phyloP scores from a whole-genome alignment of 2,329 filamentous ascomycete genomes.

The Fonsecaea pugnacius region DNA sequence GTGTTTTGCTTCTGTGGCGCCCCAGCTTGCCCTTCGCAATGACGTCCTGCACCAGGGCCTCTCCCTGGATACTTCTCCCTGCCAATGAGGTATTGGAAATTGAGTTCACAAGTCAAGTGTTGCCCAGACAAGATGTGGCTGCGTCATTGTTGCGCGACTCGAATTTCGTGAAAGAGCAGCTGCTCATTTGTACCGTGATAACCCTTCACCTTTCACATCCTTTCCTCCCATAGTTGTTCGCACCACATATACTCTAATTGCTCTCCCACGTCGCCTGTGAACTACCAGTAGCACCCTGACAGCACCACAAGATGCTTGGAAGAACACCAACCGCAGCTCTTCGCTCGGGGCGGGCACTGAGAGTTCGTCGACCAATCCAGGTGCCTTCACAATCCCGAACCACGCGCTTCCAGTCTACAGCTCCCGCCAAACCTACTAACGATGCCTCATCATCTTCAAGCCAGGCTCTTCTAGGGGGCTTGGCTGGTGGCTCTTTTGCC shows the following conservation, averaged over 20 bases:
- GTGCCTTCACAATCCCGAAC: conserved; percentile 17
- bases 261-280: not conserved
- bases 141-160: not conserved
- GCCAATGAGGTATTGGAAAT: not conserved
- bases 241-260: not conserved
- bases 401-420: conserved; percentile 26
- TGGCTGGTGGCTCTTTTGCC: conserved; percentile 56
- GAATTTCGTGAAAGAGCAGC: not conserved
- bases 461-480: conserved; percentile 53
- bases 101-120: not conserved
- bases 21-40: not conserved
- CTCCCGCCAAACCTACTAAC: conserved; percentile 8
- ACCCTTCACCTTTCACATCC: not conserved
- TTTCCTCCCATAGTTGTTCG: not conserved
- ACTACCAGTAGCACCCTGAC: not conserved
- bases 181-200: not conserved
- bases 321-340: conserved; percentile 28
- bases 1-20: not conserved
- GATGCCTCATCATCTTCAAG: conserved; percentile 17
- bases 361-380: conserved; percentile 19
- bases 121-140: not conserved
- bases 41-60: not conserved
- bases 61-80: not conserved
- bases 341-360: conserved; percentile 26
- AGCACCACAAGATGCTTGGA: conserved; percentile 21